A percentile compares a stretch with the other conserved stretches of the same genome.
These are phyloP conservation scores for Endotrypanum monterogeii DNA, from an alignment of 208 protist species.

Conservation along the genomic window DNA sequence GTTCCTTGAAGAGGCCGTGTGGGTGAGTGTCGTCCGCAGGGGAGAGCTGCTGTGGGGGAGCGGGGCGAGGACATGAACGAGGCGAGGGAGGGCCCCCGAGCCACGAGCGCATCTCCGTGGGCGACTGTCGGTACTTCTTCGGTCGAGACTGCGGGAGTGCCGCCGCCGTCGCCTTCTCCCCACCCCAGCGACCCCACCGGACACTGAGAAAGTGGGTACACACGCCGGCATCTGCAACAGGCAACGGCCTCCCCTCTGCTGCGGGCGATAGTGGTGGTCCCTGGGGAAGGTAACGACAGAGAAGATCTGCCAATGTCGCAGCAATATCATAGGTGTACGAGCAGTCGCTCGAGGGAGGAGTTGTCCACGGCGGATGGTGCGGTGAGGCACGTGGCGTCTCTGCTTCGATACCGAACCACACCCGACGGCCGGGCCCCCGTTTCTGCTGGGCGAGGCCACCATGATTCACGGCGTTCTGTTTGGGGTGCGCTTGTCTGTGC, in stretches of 20 bases:
- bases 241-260: neutral
- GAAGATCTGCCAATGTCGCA: constrained; percentile 5
- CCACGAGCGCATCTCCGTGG: neutral
- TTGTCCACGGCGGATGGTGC: neutral
- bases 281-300: constrained; percentile 13
- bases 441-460: neutral
- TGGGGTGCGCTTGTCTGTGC: neutral
- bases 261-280: neutral
- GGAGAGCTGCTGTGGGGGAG: neutral
- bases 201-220: constrained; percentile 9
- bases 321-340: neutral
- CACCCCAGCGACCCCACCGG: constrained; percentile 9
- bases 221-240: neutral
- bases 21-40: neutral
- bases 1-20: neutral
- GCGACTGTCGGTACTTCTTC: neutral
- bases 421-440: neutral
- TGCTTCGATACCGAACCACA: neutral
- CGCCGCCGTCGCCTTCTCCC: neutral
- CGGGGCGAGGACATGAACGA: neutral
- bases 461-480: neutral
- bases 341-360: neutral
- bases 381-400: neutral
- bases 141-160: neutral
- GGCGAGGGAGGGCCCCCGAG: neutral